A percentile compares a stretch with the other conserved stretches of the same genome.
phyloP scores from a whole-genome alignment of 2,329 filamentous ascomycete genomes.

The Diaporthe velutina region DNA sequence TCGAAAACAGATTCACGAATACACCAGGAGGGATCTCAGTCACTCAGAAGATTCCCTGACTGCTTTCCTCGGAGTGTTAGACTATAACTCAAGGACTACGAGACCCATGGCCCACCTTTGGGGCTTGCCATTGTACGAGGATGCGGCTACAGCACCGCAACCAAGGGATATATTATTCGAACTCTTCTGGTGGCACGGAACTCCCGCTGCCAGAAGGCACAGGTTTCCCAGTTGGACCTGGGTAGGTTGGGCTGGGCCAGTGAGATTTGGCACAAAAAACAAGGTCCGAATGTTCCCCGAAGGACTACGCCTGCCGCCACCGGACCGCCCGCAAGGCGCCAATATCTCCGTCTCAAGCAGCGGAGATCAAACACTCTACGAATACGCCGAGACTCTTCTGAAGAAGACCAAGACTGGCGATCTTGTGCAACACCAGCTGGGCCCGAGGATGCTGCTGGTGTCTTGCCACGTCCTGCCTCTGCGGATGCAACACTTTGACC shows the following conservation, averaged over 20 bases:
- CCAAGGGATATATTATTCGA: slow-evolving; percentile 7
- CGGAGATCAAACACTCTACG: background rate
- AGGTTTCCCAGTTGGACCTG: slow-evolving; percentile 1
- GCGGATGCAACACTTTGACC: background rate
- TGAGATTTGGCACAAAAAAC: background rate
- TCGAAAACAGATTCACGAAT: background rate
- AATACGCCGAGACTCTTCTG: background rate
- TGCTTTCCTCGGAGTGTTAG: background rate
- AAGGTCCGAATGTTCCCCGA: background rate
- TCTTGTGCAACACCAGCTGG: too few relatives aligned
- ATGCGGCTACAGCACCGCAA: background rate
- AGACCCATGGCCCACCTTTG: background rate
- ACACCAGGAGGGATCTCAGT: background rate
- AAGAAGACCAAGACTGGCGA: background rate
- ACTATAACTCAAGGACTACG: background rate
- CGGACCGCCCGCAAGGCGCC: background rate
- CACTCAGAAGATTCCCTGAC: background rate
- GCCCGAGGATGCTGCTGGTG: background rate
- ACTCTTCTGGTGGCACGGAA: background rate
- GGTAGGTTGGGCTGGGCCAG: background rate
- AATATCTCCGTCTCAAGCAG: background rate
- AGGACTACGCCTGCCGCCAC: background rate
- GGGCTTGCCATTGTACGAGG: background rate
- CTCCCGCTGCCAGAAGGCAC: background rate
- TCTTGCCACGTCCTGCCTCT: background rate